A percentile compares a stretch with the other conserved stretches of the same genome.
phyloP scores from a whole-genome alignment of 2,329 filamentous ascomycete genomes.

The Botrytis galanthina region DNA sequence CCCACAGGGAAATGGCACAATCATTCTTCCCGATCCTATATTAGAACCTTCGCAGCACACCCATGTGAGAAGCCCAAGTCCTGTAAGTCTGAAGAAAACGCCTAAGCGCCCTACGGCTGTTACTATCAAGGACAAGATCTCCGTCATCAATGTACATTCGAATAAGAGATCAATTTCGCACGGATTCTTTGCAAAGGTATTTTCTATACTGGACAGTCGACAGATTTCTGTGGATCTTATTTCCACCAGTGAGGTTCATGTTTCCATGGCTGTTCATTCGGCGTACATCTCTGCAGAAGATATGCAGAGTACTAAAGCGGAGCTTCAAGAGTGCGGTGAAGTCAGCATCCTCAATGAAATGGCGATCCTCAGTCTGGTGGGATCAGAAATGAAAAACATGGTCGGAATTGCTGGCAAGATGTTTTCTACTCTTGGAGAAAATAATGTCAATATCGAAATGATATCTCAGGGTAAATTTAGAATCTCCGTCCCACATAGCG shows the following conservation, averaged over 20 bases:
- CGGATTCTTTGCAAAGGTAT: conserved; percentile 92
- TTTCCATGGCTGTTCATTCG: conserved; percentile 93
- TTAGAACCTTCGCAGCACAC: conserved; percentile 52
- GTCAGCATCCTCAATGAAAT: conserved; percentile 89
- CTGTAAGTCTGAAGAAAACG: conserved; percentile 49
- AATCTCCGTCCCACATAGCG: conserved; percentile 5
- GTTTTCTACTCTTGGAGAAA: conserved; percentile 91
- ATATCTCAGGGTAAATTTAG: conserved; percentile 82
- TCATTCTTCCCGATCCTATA: conserved; percentile 75
- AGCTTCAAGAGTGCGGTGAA: conserved; percentile 77
- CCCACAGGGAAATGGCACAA: conserved; percentile 72
- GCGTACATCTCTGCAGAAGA: conserved; percentile 63
- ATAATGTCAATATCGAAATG: conserved; percentile 98
- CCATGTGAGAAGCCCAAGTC: conserved; percentile 46
- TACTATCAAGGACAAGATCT: conserved; percentile 95
- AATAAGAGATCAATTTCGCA: conserved; percentile 96
- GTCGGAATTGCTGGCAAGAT: conserved; percentile 87
- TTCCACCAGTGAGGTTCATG: conserved; percentile 93
- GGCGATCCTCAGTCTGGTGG: conserved; percentile 93
- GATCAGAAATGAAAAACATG: conserved; percentile 98
- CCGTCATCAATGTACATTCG: conserved; percentile 95
- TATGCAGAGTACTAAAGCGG: conserved; percentile 65
- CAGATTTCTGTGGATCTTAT: conserved; percentile 92
- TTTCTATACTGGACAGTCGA: conserved; percentile 83
- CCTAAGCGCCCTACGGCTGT: conserved; percentile 82